phyloP scores from a whole-genome alignment of 2,329 filamentous ascomycete species.

The Nothopassalora personata region DNA sequence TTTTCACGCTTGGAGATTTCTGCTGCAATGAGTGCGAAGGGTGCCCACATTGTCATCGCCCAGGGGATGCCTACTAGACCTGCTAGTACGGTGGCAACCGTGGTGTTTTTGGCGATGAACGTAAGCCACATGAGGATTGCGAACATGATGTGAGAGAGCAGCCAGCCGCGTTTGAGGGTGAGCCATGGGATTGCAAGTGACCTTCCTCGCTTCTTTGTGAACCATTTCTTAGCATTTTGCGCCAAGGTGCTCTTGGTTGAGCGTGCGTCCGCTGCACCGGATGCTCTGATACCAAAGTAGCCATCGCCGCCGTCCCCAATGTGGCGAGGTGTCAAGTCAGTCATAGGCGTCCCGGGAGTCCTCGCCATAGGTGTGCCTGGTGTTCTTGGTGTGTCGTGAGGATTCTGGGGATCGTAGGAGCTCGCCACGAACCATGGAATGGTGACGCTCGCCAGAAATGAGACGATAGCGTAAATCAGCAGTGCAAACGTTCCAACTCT shows the following conservation, averaged over 20 bases:
- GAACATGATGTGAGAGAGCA: constrained; percentile 79
- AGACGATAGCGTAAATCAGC: constrained; percentile 80
- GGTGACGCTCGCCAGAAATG: constrained; percentile 73
- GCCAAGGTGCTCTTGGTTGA: neutral
- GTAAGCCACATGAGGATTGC: constrained; percentile 76
- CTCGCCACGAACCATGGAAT: constrained; percentile 82
- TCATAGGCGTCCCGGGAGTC: constrained; percentile 6
- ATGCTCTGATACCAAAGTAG: constrained; percentile 3
- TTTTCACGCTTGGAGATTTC: constrained; percentile 83
- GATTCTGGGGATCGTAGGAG: constrained; percentile 55
- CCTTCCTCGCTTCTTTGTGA: constrained; percentile 1
- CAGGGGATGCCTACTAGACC: constrained; percentile 82
- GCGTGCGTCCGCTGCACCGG: constrained; percentile 4
- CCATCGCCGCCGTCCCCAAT: neutral
- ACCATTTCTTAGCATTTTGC: constrained; percentile 3
- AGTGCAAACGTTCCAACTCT: constrained; percentile 84
- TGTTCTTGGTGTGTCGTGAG: constrained; percentile 36
- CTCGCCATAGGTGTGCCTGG: constrained; percentile 33
- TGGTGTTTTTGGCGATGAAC: constrained; percentile 66
- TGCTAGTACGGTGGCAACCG: constrained; percentile 69
- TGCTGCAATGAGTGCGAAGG: constrained; percentile 88
- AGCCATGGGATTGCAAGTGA: constrained; percentile 71
- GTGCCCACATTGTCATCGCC: constrained; percentile 84
- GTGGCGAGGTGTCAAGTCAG: neutral
- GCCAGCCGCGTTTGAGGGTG: constrained; percentile 83